These are phyloP conservation scores for Kwoniella dejecticola DNA, from an alignment of 768 basidiomycete species.

Conservation along the genomic window DNA sequence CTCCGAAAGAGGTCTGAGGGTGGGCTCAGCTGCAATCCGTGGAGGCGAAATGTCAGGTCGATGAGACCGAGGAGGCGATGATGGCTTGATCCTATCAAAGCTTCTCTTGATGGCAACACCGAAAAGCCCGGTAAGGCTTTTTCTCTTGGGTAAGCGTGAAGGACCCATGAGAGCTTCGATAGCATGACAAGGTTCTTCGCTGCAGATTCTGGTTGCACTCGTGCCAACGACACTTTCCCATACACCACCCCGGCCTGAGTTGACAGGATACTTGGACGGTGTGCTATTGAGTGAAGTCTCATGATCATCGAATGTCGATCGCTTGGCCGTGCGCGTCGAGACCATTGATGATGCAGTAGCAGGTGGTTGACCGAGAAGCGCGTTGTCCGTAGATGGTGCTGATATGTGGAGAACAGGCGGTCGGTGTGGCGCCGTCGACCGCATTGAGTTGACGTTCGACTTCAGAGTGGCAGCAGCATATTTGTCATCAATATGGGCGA, in stretches of 20 bases:
- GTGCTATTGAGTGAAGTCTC: not conserved
- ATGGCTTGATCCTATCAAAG: constrained; percentile 18
- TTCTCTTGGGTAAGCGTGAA: constrained; percentile 44
- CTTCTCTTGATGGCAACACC: constrained; percentile 33
- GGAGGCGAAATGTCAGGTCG: constrained; percentile 10
- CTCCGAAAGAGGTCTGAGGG: constrained; percentile 34
- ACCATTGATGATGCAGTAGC: constrained; percentile 2
- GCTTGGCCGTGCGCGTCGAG: constrained; percentile 3
- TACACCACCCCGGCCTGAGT: constrained; percentile 20
- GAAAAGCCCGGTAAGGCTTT: constrained; percentile 46
- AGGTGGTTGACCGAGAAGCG: not conserved
- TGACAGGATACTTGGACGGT: constrained; percentile 14
- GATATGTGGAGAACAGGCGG: constrained; percentile 27
- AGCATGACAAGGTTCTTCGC: constrained; percentile 5
- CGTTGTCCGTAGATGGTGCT: constrained; percentile 25
- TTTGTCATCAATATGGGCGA: constrained; percentile 22
- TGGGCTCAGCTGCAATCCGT: constrained; percentile 6
- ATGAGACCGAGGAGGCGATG: constrained; percentile 7
- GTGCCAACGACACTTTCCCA: constrained; percentile 27
- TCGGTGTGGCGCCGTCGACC: not conserved
- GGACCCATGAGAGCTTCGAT: constrained; percentile 25
- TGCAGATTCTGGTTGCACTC: constrained; percentile 6
- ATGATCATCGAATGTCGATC: constrained; percentile 2
- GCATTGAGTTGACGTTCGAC: constrained; percentile 3
- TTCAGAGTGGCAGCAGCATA: constrained; percentile 22